phyloP scores from a whole-genome alignment of 1,284 basidiomycete genomes.

The Cryptococcus amylolentus region DNA sequence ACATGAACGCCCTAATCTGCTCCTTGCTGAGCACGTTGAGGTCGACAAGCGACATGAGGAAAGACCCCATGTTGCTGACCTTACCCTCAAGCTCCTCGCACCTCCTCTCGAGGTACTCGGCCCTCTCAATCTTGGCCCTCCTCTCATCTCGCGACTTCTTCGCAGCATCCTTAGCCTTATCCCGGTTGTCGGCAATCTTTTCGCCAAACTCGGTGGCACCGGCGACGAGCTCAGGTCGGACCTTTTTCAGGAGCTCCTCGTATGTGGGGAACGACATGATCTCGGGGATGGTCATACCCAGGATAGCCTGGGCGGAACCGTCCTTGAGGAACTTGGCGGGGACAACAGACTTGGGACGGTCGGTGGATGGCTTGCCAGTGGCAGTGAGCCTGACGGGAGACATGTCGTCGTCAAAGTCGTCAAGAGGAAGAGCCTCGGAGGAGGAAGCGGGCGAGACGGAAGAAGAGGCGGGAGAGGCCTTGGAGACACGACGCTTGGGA shows the following conservation, averaged over 20 bases:
- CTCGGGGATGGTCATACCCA: constrained; percentile 31
- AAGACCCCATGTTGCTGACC: constrained; percentile 23
- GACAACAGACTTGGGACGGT: constrained; percentile 38
- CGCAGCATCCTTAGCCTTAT: constrained; percentile 42
- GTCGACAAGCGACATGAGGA: constrained; percentile 27
- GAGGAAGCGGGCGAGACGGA: constrained; percentile 11
- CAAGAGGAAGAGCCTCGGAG: constrained; percentile 2
- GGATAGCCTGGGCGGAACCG: constrained; percentile 32
- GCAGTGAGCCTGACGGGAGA: constrained; percentile 22
- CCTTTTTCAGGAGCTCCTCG: constrained; percentile 25
- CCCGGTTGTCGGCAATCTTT: constrained; percentile 37
- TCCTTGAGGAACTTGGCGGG: constrained; percentile 41
- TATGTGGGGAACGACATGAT: constrained; percentile 34
- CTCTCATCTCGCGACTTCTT: constrained; percentile 42
- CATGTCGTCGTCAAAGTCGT: constrained; percentile 1
- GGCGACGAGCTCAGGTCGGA: constrained; percentile 21
- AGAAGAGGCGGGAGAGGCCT: constrained; percentile 1
- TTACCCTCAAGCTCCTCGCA: constrained; percentile 26
- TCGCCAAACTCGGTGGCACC: constrained; percentile 37
- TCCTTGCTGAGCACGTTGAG: constrained; percentile 23
- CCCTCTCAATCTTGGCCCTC: constrained; percentile 32
- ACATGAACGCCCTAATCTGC: constrained; percentile 22
- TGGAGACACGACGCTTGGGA: constrained; percentile 16
- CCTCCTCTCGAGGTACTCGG: constrained; percentile 33
- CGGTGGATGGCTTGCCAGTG: constrained; percentile 39